Evolutionary conservation across 192 early-diverging fungal species (phyloP).

Genomic region (Linnemannia elongata): DNA sequence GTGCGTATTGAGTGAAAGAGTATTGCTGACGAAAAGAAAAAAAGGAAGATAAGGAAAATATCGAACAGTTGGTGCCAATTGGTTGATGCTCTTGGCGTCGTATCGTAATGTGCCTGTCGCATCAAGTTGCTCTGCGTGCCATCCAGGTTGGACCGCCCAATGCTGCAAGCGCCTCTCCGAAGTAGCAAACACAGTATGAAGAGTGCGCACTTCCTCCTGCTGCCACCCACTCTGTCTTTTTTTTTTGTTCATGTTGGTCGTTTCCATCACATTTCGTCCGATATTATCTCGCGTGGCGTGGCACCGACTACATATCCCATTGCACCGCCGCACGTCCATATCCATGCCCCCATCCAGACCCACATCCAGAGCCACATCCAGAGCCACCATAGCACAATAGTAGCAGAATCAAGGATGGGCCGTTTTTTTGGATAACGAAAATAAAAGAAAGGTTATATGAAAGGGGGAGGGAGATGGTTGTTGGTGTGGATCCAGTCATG

Average conservation of each 20-base stretch:
- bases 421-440: background rate
- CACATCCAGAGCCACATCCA: background rate
- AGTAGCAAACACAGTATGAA: background rate
- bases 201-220: background rate
- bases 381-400: background rate
- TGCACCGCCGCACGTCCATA: background rate
- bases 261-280: background rate
- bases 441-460: background rate
- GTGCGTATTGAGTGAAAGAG: background rate
- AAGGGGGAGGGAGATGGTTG: background rate
- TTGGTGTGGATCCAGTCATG: background rate
- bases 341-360: background rate
- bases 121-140: background rate
- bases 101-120: background rate
- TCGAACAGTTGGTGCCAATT: background rate
- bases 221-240: background rate
- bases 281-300: slow-evolving; percentile 4
- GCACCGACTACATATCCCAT: background rate
- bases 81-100: background rate
- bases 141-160: background rate
- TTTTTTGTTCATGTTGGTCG: background rate
- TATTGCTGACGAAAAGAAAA: background rate
- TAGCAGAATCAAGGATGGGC: background rate
- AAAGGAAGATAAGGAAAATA: slow-evolving; percentile 3
- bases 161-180: background rate